These are phyloP conservation scores for Colletotrichum karsti DNA, from an alignment of 2,329 filamentous ascomycete genomes.

Conservation along the genomic window DNA sequence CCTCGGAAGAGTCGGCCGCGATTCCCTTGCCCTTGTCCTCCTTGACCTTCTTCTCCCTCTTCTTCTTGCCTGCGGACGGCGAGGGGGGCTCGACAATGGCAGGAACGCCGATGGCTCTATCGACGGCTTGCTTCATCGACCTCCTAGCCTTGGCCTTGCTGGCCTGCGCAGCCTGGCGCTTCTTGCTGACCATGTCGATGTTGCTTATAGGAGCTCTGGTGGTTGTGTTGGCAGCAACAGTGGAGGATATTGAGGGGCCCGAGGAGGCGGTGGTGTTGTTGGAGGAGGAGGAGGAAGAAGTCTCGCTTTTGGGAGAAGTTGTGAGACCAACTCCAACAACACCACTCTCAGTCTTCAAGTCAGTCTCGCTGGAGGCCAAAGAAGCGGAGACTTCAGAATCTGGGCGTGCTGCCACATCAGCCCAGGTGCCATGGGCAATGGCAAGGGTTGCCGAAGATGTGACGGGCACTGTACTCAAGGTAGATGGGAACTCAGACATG, in stretches of 20 bases:
- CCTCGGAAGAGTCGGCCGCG: neutral
- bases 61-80: neutral
- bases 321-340: neutral
- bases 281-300: neutral
- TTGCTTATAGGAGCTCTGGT: neutral
- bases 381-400: no score
- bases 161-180: neutral
- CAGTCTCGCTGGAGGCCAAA: no score
- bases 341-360: neutral
- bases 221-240: neutral
- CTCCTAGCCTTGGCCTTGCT: neutral
- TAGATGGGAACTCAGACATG: neutral
- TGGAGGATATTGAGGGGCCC: neutral
- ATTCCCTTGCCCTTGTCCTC: neutral
- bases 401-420: no score
- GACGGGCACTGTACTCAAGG: neutral
- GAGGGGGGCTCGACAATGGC: no score
- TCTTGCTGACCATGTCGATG: neutral
- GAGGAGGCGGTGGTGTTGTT: neutral
- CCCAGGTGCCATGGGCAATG: no score
- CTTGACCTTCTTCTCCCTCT: neutral
- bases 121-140: neutral
- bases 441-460: neutral
- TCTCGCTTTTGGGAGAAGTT: neutral
- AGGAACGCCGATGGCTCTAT: neutral